Evolutionary conservation across 2,329 filamentous ascomycete species (phyloP), one percentile per base, ranked within the genome.

Genomic region (Hypoxylon rubiginosum): DNA sequence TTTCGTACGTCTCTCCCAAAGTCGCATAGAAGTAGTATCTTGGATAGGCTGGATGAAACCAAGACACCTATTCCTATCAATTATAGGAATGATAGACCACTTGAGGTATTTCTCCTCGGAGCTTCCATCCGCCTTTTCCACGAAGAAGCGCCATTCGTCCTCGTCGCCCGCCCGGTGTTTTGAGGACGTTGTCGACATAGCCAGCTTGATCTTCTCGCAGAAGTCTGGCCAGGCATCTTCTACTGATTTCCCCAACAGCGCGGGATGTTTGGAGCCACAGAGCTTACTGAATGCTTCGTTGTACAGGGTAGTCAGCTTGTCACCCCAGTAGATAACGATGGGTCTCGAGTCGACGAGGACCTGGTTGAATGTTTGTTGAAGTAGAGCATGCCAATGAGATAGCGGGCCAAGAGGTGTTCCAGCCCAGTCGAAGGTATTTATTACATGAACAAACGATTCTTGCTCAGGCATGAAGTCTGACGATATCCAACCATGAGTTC

Each of bases 271-370:
- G 59, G 88, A 83, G 11, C 89, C 89, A 53, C 88, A 88, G 17
- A 91, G 82, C 61, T 85, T 79, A 62, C 87, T 83, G 71, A 92
- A 92, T 0, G 90, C 89, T 71, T 92, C 90, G 71, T 93, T 93
- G 78, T 93, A 93, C 9, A 93, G 86, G 7, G 86, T 85, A 15
- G 89, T 84, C 45, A 87, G 82, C 11, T 90, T 83, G 2, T 84
- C 80, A 1, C 88, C 88, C 88, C 88, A 91, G 70, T 90, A 91
- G 78, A 89, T 87, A 9, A 86, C 86, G 24, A 85, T 83, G 4
- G 86, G 85, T 17, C 79, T 76, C 4, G 80, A 80, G 70, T 84
- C 82, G 17, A 80, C 79, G 48, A 84, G 76, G 13, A 82, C 76
- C 62, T 84, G 79, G 41, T 80, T 79, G 56, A 81, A 81, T 4